Conservation (phyloP, 345 rosid species). For the Cardamine occulta region DNA sequence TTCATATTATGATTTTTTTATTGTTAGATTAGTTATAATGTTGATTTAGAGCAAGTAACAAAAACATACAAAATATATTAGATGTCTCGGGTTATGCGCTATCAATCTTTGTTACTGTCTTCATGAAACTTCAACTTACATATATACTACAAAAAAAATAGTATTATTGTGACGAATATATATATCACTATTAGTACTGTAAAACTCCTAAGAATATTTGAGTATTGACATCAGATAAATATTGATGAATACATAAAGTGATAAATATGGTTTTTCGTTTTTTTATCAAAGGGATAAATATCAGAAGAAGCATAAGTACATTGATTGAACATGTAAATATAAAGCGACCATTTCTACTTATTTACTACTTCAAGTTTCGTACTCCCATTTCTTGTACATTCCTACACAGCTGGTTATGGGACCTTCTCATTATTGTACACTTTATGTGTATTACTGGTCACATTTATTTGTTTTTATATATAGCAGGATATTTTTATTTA, state of each 20-base stretch:
- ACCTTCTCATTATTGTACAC: constrained; percentile 38
- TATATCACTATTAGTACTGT: no score
- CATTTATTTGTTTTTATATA: constrained; percentile 12
- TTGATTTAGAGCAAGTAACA: not conserved
- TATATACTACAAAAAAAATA: no score
- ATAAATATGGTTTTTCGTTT: not conserved
- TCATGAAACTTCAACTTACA: not conserved
- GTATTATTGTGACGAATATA: no score
- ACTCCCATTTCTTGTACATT: constrained; percentile 36
- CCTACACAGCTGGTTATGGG: constrained; percentile 41
- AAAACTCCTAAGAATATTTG: not conserved
- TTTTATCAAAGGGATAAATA: not conserved
- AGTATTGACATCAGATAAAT: constrained; percentile 12
- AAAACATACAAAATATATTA: not conserved
- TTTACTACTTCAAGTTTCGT: constrained; percentile 42
- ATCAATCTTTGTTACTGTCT: not conserved
- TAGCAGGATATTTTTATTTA: not conserved
- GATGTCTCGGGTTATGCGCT: not conserved
- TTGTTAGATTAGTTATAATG: not conserved
- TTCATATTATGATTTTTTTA: not conserved
- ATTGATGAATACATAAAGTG: constrained; percentile 18
- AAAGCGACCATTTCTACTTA: constrained; percentile 33
- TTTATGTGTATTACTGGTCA: constrained; percentile 10
- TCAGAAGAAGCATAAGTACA: constrained; percentile 35
- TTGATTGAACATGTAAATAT: constrained; percentile 42